These are phyloP conservation scores for Yamadazyma takamatsuzukensis DNA, from an alignment of 805 yeast genomes.

Conservation along the genomic window DNA sequence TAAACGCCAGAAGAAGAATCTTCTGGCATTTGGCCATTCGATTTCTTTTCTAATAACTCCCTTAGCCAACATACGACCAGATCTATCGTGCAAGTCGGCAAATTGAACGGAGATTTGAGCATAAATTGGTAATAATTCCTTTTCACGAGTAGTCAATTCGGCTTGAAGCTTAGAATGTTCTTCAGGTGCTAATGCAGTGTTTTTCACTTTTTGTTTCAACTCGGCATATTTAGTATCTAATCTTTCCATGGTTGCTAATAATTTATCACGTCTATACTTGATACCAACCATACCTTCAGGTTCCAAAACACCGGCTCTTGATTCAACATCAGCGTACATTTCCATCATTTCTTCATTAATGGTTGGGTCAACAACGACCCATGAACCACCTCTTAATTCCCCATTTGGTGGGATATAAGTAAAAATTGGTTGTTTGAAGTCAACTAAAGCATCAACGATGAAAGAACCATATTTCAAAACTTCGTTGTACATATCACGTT, in stretches of 20 bases:
- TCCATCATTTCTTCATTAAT: conserved; percentile 98
- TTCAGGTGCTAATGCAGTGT: conserved; percentile 51
- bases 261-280: conserved; percentile 91
- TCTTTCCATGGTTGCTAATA: conserved; percentile 87
- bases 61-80: conserved; percentile 96
- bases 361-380: conserved; percentile 99
- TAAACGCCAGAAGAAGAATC: conserved; percentile 98
- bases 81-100: conserved; percentile 96
- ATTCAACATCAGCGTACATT: conserved; percentile 95
- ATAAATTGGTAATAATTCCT: conserved; percentile 77
- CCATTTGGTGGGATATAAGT: conserved; percentile 98
- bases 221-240: conserved; percentile 73
- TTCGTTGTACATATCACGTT: conserved; percentile 98
- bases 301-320: conserved; percentile 97
- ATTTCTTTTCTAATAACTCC: conserved; percentile 83
- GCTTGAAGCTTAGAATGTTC: conserved; percentile 63
- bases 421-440: conserved; percentile 93
- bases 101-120: conserved; percentile 91
- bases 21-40: conserved; percentile 83
- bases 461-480: conserved; percentile 94
- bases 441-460: conserved; percentile 96
- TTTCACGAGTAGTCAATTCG: conserved; percentile 75
- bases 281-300: conserved; percentile 99
- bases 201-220: conserved; percentile 58
- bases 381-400: conserved; percentile 99